Evolutionary conservation across 2,329 filamentous ascomycete species (phyloP).

Genomic region (Decorospora gaudefroyi): DNA sequence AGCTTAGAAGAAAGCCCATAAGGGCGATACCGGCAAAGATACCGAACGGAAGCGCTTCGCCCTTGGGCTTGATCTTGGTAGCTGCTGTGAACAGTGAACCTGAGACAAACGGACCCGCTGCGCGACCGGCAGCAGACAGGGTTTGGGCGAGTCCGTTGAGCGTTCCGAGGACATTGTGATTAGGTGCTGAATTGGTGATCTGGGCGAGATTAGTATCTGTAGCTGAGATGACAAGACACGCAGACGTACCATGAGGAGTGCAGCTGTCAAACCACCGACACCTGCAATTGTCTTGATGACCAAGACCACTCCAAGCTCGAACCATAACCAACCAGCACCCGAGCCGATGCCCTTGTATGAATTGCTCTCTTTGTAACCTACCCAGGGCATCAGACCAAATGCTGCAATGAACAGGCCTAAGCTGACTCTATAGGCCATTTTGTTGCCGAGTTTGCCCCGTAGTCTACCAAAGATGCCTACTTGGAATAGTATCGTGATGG

Average conservation of each 20-base stretch:
- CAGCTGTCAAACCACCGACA: slow-evolving; percentile 87
- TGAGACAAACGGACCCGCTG: slow-evolving; percentile 84
- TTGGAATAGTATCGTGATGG: slow-evolving; percentile 88
- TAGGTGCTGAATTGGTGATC: slow-evolving; percentile 93
- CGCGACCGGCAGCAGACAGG: slow-evolving; percentile 85
- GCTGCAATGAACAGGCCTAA: slow-evolving; percentile 79
- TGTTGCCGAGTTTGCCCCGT: slow-evolving; percentile 79
- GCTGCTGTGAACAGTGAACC: slow-evolving; percentile 84
- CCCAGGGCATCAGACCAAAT: slow-evolving; percentile 86
- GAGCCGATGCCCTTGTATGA: slow-evolving; percentile 57
- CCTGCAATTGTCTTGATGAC: slow-evolving; percentile 88
- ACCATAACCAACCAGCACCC: slow-evolving; percentile 73
- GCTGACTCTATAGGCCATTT: slow-evolving; percentile 78
- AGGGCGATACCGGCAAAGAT: slow-evolving; percentile 83
- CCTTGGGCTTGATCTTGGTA: slow-evolving; percentile 72
- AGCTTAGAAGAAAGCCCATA: slow-evolving; percentile 76
- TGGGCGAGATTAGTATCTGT: slow-evolving; percentile 42
- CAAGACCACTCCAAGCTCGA: slow-evolving; percentile 78
- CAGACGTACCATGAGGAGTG: slow-evolving; percentile 76
- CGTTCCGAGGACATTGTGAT: slow-evolving; percentile 81
- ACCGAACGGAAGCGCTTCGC: slow-evolving; percentile 83
- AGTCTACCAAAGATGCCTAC: slow-evolving; percentile 80
- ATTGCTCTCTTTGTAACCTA: slow-evolving; percentile 72
- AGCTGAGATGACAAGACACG: neutral
- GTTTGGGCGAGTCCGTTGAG: slow-evolving; percentile 94